Evolutionary conservation across 306 rosid species (phyloP).

Genomic region (Prinsepia uniflora): DNA sequence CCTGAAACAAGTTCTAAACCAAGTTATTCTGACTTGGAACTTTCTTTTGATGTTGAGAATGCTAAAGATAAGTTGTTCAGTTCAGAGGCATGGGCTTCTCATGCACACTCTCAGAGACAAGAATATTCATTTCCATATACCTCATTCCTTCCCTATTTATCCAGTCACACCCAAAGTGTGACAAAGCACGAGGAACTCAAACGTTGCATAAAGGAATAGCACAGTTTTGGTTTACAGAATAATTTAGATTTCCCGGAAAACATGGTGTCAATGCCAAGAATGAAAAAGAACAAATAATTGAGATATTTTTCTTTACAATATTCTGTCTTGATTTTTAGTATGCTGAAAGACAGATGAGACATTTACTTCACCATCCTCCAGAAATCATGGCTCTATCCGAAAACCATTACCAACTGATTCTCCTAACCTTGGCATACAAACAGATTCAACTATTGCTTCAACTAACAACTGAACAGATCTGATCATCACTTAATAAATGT

Average conservation of each 20-base stretch:
- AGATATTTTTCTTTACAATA: not conserved
- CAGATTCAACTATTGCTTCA: not conserved
- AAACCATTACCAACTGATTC: not conserved
- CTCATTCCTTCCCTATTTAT: not conserved
- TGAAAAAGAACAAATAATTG: not conserved
- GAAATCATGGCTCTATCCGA: not conserved
- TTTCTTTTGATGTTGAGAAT: not conserved
- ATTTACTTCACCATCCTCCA: not conserved
- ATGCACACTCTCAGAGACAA: not conserved
- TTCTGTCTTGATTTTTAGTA: not conserved
- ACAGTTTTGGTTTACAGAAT: not conserved
- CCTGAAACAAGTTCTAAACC: not conserved
- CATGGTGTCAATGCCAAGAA: not conserved
- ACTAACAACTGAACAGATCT: not conserved
- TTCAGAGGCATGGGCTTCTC: not conserved
- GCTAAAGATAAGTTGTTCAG: not conserved
- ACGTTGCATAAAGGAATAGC: not conserved
- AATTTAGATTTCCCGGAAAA: not conserved
- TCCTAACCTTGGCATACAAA: not conserved
- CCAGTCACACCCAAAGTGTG: not conserved
- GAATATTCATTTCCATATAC: not conserved
- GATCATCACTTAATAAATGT: not conserved
- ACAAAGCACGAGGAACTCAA: not conserved
- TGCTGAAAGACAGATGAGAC: too few relatives aligned
- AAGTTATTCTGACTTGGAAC: not conserved